Evolutionary conservation across 2,329 filamentous ascomycete species (phyloP).

Genomic region (Nothophaeocryptopus gaeumannii): DNA sequence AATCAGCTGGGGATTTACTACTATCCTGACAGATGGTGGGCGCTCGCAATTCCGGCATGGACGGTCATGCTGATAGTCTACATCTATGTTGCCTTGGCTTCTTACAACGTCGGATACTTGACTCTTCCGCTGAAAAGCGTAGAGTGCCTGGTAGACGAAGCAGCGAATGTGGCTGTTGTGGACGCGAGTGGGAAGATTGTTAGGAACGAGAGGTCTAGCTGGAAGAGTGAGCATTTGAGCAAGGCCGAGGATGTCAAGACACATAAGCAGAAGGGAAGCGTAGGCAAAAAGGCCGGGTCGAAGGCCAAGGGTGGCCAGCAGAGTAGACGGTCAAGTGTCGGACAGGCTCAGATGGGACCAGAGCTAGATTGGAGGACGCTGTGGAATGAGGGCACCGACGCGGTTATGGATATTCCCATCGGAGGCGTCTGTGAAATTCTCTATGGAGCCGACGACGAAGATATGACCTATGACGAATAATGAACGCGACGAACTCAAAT

Average conservation of each 20-base stretch:
- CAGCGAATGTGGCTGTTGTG: conserved; percentile 78
- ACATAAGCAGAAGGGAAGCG: conserved; percentile 19
- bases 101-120: conserved; percentile 85
- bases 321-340: conserved; percentile 36
- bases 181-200: conserved; percentile 65
- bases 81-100: conserved; percentile 88
- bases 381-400: conserved; percentile 93
- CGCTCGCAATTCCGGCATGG: conserved; percentile 84
- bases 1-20: conserved; percentile 93
- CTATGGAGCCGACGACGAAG: conserved; percentile 58
- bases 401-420: conserved; percentile 93
- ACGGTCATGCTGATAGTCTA: conserved; percentile 85
- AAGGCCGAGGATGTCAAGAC: conserved; percentile 10
- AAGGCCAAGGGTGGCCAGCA: conserved; percentile 38
- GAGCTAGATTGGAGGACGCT: conserved; percentile 71
- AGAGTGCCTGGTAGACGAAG: conserved; percentile 89
- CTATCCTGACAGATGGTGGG: conserved; percentile 98
- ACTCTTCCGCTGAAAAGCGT: conserved; percentile 76
- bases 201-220: conserved; percentile 31
- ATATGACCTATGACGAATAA: background rate
- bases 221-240: conserved; percentile 16
- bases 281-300: conserved; percentile 39
- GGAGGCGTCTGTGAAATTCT: conserved; percentile 93
- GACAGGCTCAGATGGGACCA: conserved; percentile 24
- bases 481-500: no score